Conservation (phyloP, 345 rosid species). For the Triadica sebifera region DNA sequence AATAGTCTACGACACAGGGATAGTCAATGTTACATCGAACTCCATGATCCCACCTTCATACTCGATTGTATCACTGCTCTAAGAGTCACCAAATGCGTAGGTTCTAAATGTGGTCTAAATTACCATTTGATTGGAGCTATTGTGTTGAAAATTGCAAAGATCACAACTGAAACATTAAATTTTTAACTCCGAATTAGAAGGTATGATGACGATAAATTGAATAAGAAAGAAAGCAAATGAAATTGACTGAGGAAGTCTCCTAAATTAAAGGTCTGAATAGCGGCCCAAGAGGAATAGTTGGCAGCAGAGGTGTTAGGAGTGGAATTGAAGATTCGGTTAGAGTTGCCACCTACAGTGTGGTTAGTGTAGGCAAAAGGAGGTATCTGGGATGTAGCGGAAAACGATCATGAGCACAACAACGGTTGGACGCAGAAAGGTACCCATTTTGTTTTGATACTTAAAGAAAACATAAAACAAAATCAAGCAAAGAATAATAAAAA, state of each 20-base stretch:
- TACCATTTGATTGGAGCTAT: constrained; percentile 55
- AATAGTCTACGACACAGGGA: constrained; percentile 46
- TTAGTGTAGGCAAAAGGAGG: constrained; percentile 37
- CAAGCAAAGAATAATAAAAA: too few relatives aligned
- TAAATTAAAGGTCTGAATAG: constrained; percentile 45
- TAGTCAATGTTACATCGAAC: constrained; percentile 35
- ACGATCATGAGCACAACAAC: constrained; percentile 33
- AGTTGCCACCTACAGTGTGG: constrained; percentile 51
- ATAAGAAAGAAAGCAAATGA: neutral
- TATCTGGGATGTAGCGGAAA: constrained; percentile 23
- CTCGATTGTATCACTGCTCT: constrained; percentile 37
- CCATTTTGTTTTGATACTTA: neutral
- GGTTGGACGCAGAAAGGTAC: constrained; percentile 23
- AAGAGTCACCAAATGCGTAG: constrained; percentile 44
- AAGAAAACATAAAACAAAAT: too few relatives aligned
- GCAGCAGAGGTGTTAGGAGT: constrained; percentile 41
- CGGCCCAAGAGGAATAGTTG: constrained; percentile 58
- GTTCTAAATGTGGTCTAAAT: constrained; percentile 46
- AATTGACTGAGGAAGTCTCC: constrained; percentile 64
- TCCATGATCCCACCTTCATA: constrained; percentile 39
- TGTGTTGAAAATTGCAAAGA: constrained; percentile 45
- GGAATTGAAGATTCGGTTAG: constrained; percentile 55
- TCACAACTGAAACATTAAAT: neutral
- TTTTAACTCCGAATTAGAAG: neutral
- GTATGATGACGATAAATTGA: neutral